Evolutionary conservation across 1,284 basidiomycete genomes (phyloP), one percentile per base, ranked within the genome.

Genomic region (Athelia psychrophila): DNA sequence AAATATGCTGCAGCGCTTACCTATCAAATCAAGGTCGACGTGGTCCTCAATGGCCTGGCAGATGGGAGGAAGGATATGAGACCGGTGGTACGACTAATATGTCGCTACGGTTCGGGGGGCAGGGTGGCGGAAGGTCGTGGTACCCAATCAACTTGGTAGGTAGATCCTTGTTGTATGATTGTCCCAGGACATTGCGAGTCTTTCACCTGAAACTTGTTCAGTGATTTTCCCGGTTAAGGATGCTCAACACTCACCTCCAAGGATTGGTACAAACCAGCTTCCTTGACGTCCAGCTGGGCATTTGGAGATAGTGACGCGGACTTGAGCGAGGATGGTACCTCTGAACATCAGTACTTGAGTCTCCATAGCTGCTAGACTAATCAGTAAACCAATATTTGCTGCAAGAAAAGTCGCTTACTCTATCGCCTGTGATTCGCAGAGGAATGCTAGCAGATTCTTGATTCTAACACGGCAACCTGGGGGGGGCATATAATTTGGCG

Each of bases 171-270:
- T 6, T 71, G 57, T 23, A 83, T 63, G 13, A 97, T 78, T 8
- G 75, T 69, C 13, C 95, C 95, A 10, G 88, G 84, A 64, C 95
- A 98, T 70, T 91, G 86, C 2, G 84, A 82, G 64, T 98, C 95
- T 13, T 75, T 70, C 35, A 98, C 81, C 85, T 91, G 60, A n/a
- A 46, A 16, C 44, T 42, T 19, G 50, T 48, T 47, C 23, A 24
- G 25, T 52, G 15, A 49, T 22, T 24, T 18, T 38, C n/a, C n/a
- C n/a, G 9, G 36, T 48, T 24, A 33, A 16, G 33, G 13, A 44
- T 47, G 48, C 15, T 30, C 16, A 47, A 16, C 45, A 58, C 77
- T 56, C 56, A 91, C 91, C 54, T 81, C 80, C 15, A 89, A 54
- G 49, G 98, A 77, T 57, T 87, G 83, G 64, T 95, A 98, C 2